Percentiles rank a stretch among this genome's conserved stretches.
phyloP scores from a whole-genome alignment of 257 asterid genomes.

The Nicotiana obtusifolia region DNA sequence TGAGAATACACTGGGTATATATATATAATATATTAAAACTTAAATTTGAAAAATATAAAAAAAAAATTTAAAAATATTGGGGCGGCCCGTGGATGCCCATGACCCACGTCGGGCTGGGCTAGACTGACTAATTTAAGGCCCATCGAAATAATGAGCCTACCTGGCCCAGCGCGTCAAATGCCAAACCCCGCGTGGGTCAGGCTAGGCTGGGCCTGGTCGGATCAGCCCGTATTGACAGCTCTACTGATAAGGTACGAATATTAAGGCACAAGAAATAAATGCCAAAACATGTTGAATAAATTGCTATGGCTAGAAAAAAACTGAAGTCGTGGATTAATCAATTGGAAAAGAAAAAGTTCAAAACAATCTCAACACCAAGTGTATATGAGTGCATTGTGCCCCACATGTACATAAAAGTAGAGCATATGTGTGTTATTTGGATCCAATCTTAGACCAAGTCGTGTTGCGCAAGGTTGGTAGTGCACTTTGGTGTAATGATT shows the following conservation, averaged over 20 bases:
- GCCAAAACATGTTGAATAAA: neutral
- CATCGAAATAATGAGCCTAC: too few species aligned
- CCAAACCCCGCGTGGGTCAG: too few species aligned
- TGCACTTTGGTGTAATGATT: neutral
- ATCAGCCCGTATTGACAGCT: too few species aligned
- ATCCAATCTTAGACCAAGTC: neutral
- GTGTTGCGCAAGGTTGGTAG: neutral
- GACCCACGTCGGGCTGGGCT: too few species aligned
- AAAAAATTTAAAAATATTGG: too few species aligned
- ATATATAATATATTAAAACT: too few species aligned
- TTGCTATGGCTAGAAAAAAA: neutral
- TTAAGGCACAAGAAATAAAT: neutral
- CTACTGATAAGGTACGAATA: neutral
- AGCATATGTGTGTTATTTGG: neutral
- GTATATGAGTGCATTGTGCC: neutral
- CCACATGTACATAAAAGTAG: slow-evolving; percentile 11
- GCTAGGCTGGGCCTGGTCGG: too few species aligned
- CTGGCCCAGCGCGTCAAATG: too few species aligned
- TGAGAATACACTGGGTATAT: too few species aligned
- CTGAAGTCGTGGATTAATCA: neutral
- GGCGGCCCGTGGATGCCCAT: too few species aligned
- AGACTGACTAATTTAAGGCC: too few species aligned
- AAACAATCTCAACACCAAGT: neutral
- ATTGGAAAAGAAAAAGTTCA: neutral
- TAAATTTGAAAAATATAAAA: too few species aligned